A percentile compares a stretch with the other conserved stretches of the same genome.
Conservation (phyloP, 2,329 filamentous ascomycete species). For the Beauveria scarabaeidicola region DNA sequence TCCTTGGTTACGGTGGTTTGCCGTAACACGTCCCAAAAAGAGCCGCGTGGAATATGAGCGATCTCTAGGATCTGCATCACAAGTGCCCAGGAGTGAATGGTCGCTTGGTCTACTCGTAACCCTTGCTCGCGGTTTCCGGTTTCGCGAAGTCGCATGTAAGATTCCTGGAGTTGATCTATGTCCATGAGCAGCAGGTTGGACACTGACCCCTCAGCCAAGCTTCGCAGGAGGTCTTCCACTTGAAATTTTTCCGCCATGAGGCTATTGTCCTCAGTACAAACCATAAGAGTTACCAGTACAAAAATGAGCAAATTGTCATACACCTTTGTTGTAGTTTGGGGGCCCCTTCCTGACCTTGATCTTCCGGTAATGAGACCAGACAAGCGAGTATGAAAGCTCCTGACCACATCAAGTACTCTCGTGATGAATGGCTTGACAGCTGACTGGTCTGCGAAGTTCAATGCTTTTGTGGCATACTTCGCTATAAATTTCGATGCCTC, state of each 20-base stretch:
- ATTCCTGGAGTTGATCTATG: slow-evolving; percentile 31
- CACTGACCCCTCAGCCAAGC: slow-evolving; percentile 29
- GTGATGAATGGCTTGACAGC: slow-evolving; percentile 33
- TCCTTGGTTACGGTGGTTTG: slow-evolving; percentile 30
- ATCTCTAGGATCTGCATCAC: slow-evolving; percentile 45
- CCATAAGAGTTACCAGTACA: slow-evolving; percentile 29
- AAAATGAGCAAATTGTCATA: slow-evolving; percentile 26
- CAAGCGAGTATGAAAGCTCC: slow-evolving; percentile 30
- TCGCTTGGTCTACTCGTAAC: slow-evolving; percentile 37
- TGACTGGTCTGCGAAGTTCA: slow-evolving; percentile 30
- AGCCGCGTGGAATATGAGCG: slow-evolving; percentile 39
- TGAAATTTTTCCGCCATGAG: slow-evolving; percentile 30
- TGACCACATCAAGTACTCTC: slow-evolving; percentile 35
- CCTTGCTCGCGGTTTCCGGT: slow-evolving; percentile 40
- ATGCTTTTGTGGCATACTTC: slow-evolving; percentile 35
- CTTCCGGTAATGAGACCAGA: not conserved
- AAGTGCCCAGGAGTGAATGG: slow-evolving; percentile 49
- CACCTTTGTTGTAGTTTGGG: slow-evolving; percentile 15
- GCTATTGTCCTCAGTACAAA: slow-evolving; percentile 31
- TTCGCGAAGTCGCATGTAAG: slow-evolving; percentile 41
- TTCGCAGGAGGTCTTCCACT: slow-evolving; percentile 41
- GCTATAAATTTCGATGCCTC: slow-evolving; percentile 38
- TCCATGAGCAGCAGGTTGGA: slow-evolving; percentile 34
- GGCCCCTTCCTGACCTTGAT: slow-evolving; percentile 6
- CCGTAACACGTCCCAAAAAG: slow-evolving; percentile 54